These are phyloP conservation scores for Apiotrichum laibachii DNA, from an alignment of 1,284 basidiomycete species.

Conservation along the genomic window DNA sequence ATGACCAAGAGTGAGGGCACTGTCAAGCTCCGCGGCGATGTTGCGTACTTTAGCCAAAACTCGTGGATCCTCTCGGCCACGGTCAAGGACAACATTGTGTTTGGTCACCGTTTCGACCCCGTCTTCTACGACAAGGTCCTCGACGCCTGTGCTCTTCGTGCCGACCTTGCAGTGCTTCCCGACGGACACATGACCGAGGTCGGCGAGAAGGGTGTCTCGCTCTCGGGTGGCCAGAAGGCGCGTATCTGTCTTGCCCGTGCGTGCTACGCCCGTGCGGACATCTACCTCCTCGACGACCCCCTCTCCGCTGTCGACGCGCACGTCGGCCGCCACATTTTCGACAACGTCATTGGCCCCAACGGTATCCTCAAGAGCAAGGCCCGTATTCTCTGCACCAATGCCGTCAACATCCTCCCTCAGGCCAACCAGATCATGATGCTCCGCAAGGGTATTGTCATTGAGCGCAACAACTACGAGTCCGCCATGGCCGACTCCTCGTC, in stretches of 20 bases:
- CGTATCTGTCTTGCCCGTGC: constrained; percentile 60
- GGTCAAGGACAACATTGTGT: constrained; percentile 83
- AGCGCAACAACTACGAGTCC: constrained; percentile 66
- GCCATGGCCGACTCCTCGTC: constrained; percentile 65
- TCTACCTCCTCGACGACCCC: constrained; percentile 58
- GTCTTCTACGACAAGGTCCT: constrained; percentile 47
- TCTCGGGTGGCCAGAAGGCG: constrained; percentile 63
- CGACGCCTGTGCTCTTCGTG: constrained; percentile 75
- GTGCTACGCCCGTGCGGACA: constrained; percentile 60
- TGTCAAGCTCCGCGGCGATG: constrained; percentile 66
- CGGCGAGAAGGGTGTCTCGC: constrained; percentile 59
- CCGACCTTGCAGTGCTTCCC: constrained; percentile 72
- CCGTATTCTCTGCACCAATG: constrained; percentile 80
- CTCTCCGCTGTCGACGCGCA: constrained; percentile 65
- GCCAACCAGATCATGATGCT: constrained; percentile 79
- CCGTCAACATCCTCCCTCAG: constrained; percentile 75
- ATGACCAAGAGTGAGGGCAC: constrained; percentile 76
- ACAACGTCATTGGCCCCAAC: constrained; percentile 83
- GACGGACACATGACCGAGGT: constrained; percentile 73
- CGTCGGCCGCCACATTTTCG: constrained; percentile 65
- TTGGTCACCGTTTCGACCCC: constrained; percentile 83
- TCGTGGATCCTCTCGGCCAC: constrained; percentile 85
- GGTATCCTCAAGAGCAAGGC: constrained; percentile 83
- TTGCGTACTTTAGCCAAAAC: constrained; percentile 87
- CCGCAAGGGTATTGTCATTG: constrained; percentile 78